These are phyloP conservation scores for Kappamyces sp. DNA, from an alignment of 192 early-diverging fungal species.

Conservation along the genomic window DNA sequence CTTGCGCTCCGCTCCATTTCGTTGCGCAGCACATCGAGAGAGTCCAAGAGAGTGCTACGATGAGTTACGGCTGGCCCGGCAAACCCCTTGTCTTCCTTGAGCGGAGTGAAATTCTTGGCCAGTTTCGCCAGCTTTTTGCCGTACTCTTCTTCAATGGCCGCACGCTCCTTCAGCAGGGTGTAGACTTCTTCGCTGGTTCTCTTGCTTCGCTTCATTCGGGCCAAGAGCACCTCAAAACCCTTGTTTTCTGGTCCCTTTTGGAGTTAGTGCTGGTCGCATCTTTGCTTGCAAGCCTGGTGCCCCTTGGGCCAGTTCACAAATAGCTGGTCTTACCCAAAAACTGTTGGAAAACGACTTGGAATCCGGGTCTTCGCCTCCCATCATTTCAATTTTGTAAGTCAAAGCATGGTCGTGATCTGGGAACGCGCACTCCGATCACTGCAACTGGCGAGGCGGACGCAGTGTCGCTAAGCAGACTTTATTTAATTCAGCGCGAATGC, in stretches of 20 bases:
- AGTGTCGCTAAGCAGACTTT: no score
- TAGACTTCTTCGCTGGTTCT: slow-evolving; percentile 42
- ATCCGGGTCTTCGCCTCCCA: no score
- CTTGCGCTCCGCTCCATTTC: slow-evolving; percentile 44
- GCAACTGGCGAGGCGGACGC: no score
- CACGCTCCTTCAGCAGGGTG: slow-evolving; percentile 40
- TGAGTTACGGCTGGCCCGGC: neutral
- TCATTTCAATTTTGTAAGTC: no score
- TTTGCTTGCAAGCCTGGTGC: no score
- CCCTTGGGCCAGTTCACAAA: neutral
- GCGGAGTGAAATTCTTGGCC: slow-evolving; percentile 39
- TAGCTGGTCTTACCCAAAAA: neutral
- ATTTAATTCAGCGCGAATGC: no score
- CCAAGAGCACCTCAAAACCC: slow-evolving; percentile 43
- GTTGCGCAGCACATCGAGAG: slow-evolving; percentile 38
- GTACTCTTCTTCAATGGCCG: slow-evolving; percentile 53
- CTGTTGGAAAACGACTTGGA: neutral
- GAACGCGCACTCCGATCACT: no score
- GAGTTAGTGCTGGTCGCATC: no score
- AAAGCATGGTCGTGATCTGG: no score
- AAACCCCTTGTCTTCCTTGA: slow-evolving; percentile 50
- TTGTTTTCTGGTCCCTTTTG: slow-evolving; percentile 46
- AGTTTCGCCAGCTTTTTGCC: slow-evolving; percentile 45
- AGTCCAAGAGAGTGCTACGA: slow-evolving; percentile 39
- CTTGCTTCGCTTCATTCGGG: slow-evolving; percentile 44